Evolutionary conservation across 1,284 basidiomycete genomes (phyloP).

Genomic region (Microbotryum intermedium): DNA sequence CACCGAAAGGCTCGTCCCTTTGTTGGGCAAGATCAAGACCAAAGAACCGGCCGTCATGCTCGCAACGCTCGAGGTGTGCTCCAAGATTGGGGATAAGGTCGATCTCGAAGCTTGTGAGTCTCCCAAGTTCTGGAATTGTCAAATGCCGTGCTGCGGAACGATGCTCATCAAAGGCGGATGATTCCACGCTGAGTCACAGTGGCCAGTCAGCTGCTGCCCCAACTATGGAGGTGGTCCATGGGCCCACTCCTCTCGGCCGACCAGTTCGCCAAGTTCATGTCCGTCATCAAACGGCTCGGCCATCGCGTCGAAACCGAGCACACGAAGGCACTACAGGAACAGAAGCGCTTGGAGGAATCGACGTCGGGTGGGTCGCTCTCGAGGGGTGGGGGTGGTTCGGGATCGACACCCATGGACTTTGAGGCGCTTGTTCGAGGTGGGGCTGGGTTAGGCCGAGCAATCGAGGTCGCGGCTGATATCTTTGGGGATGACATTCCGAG

Average conservation of each 20-base stretch:
- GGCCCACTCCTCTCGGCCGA: conserved; percentile 82
- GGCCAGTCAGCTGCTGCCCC: conserved; percentile 83
- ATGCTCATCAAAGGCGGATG: not conserved
- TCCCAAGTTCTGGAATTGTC: not conserved
- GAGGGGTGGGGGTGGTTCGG: conserved; percentile 39
- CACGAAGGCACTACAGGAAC: conserved; percentile 68
- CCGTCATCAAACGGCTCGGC: conserved; percentile 46
- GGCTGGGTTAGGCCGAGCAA: conserved; percentile 5
- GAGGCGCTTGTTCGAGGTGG: conserved; percentile 33
- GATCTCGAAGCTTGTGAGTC: conserved; percentile 70
- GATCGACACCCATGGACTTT: conserved; percentile 31
- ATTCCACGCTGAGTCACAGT: conserved; percentile 37
- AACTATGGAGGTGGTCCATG: conserved; percentile 92
- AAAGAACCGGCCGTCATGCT: conserved; percentile 90
- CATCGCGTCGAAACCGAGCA: conserved; percentile 80
- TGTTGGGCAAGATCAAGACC: conserved; percentile 89
- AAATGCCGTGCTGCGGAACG: not conserved
- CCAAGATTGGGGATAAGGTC: conserved; percentile 92
- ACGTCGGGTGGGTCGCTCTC: conserved; percentile 19
- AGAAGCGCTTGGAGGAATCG: conserved; percentile 68
- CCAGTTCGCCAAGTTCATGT: conserved; percentile 57
- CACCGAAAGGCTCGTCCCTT: conserved; percentile 88
- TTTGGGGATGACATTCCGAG: conserved; percentile 23
- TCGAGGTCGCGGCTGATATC: conserved; percentile 23
- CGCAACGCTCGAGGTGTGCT: conserved; percentile 81